Conservation (phyloP, 176 grass and related monocot species). For the Echinochloa phyllopogon region DNA sequence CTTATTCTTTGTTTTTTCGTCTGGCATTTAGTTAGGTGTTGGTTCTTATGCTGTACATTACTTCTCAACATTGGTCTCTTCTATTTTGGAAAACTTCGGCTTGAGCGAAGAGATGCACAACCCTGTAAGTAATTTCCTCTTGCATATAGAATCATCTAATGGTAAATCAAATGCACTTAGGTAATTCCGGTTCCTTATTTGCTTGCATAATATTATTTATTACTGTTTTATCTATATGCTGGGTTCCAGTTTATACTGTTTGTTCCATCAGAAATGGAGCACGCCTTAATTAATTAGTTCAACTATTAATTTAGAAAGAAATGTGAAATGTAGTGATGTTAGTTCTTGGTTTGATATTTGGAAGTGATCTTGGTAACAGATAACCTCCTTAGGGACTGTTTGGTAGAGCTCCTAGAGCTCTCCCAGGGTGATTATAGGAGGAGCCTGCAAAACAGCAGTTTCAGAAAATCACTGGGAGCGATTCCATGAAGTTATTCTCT, state of each 20-base stretch:
- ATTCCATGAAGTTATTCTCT: background rate
- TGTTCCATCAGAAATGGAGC: background rate
- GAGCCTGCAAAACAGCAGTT: background rate
- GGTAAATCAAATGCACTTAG: background rate
- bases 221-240: background rate
- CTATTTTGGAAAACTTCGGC: constrained; percentile 83
- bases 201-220: constrained; percentile 1
- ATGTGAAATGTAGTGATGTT: background rate
- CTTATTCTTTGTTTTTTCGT: constrained; percentile 22
- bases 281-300: background rate
- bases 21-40: constrained; percentile 69
- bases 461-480: background rate
- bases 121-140: constrained; percentile 70
- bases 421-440: background rate
- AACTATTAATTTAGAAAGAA: background rate
- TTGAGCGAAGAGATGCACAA: constrained; percentile 94
- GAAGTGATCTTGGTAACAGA: background rate
- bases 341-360: background rate
- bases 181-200: background rate
- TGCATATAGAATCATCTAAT: background rate
- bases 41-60: constrained; percentile 87
- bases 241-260: background rate
- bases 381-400: background rate
- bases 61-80: constrained; percentile 76
- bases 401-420: background rate